Base-by-base conservation (phyloP, 2,329 filamentous ascomycete species). In the Aulographum hederae region DNA sequence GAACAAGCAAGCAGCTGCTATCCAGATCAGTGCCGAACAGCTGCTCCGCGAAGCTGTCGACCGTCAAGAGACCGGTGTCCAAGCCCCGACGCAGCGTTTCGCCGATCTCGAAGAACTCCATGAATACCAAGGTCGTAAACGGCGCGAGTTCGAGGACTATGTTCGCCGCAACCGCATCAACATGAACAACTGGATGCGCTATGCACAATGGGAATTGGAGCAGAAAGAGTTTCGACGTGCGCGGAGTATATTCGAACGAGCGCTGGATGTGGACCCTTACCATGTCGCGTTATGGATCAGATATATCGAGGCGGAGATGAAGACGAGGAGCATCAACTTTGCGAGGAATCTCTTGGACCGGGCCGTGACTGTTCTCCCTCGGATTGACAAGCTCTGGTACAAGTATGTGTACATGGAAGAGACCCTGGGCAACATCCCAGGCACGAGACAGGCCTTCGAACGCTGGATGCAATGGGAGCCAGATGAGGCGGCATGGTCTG, bases 361-460 rank as follows among this genome's bases (percentile, higher is more conserved):
- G 34, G 85, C 89, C n/a, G 81, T 95, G 32, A 84, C 84, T 1
- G 80, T 91, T 34, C 61, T 94, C 25, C 89, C 89, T 4, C 67
- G 89, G 35, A 71, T 95, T 26, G 84, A 95, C 52, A 95, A 95
- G 63, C 61, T 98, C 20, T 98, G 89, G 89, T 98, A 93, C 63
- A 95, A 95, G 53, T 98, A 94, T 61, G 82, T 92, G 17, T 93
- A 92, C 52, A 91, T 93, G 78, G 86, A 95, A 60, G 89, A 98
- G 65, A 95, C 86, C 57, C 67, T 98, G 33, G 84, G 84, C 5
- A 94, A 98, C 46, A 75, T 98, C 30, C 73, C 85, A 3, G 89
- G 86, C 21, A 91, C 84, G 3, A 66, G 89, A 36, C 81, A 93
- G 44, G 81, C 95, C 0, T 98, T 95, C 50, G 89, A 98, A 58